A percentile compares a stretch with the other conserved stretches of the same genome.
Evolutionary conservation across 192 early-diverging fungal genomes (phyloP).

Genomic region (Obelidium mucronatum): DNA sequence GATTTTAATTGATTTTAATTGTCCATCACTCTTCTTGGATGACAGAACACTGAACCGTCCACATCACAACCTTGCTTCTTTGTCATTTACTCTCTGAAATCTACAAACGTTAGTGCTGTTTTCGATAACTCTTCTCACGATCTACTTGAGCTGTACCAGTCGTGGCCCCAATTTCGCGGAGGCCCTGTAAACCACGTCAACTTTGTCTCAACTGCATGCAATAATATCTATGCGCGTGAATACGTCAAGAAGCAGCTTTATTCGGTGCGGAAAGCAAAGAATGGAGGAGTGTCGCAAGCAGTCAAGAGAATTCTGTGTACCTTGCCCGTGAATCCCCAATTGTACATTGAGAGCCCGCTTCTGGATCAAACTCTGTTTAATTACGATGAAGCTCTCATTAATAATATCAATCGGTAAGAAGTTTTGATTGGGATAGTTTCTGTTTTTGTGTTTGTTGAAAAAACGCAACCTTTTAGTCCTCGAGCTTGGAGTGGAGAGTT

Average conservation of each 20-base stretch:
- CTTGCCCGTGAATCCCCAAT: conserved; percentile 71
- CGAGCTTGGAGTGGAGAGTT: conserved; percentile 60
- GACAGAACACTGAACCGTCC: conserved; percentile 25
- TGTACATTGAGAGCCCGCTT: conserved; percentile 69
- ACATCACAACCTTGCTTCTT: conserved; percentile 64
- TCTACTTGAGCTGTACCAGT: conserved; percentile 62
- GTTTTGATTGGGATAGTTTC: neutral
- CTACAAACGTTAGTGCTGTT: conserved; percentile 61
- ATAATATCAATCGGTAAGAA: conserved; percentile 66
- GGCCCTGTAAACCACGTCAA: conserved; percentile 24
- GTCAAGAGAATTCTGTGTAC: conserved; percentile 64
- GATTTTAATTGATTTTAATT: no score
- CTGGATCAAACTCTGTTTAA: conserved; percentile 68
- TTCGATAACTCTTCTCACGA: conserved; percentile 74
- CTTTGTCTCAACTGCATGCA: conserved; percentile 53
- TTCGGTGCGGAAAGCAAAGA: conserved; percentile 68
- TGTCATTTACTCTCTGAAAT: conserved; percentile 67
- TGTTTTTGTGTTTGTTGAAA: neutral
- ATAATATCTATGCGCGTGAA: conserved; percentile 67
- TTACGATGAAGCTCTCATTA: conserved; percentile 74
- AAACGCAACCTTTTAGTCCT: neutral
- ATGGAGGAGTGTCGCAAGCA: conserved; percentile 70
- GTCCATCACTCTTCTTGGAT: conserved; percentile 3
- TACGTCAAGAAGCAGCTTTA: conserved; percentile 59
- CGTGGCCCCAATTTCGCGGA: conserved; percentile 52